Percentiles rank a stretch among this genome's conserved stretches.
Evolutionary conservation across 148 eudicot species (phyloP).

Genomic region (Vaccinium corymbosum): DNA sequence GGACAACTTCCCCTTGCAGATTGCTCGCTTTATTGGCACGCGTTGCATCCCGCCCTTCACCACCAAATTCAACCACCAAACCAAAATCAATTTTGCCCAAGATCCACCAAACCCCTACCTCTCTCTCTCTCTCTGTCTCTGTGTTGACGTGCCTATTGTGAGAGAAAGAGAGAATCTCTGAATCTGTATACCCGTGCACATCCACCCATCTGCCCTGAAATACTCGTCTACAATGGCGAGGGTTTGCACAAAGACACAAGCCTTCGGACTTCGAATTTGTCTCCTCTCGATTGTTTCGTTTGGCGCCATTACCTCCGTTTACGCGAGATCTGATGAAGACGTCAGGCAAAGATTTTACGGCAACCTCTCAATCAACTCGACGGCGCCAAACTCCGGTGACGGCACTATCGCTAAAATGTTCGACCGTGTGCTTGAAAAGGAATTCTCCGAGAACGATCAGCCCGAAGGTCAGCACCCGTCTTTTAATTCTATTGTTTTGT

Average conservation of each 20-base stretch:
- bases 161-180: not conserved
- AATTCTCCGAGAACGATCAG: constrained; percentile 88
- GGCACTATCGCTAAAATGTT: constrained; percentile 81
- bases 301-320: constrained; percentile 21
- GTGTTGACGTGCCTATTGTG: not conserved
- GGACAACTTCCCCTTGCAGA: not conserved
- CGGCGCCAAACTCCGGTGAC: constrained; percentile 54
- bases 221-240: constrained; percentile 22
- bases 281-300: constrained; percentile 18
- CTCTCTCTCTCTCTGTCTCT: not conserved
- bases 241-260: constrained; percentile 6
- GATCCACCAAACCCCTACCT: not conserved
- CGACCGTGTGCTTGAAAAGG: constrained; percentile 77
- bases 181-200: not conserved
- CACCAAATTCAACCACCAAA: not conserved
- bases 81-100: not conserved
- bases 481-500: not conserved
- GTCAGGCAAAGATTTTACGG: constrained; percentile 80
- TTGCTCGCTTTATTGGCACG: not conserved
- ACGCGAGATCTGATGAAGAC: constrained; percentile 76
- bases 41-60: not conserved
- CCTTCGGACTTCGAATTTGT: constrained; percentile 24
- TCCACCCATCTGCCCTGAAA: not conserved
- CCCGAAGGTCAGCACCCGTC: constrained; percentile 50
- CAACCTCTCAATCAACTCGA: constrained; percentile 46